These are phyloP conservation scores for Domatiomyces catenatus DNA, from an alignment of 2,329 filamentous ascomycete genomes.

Conservation along the genomic window DNA sequence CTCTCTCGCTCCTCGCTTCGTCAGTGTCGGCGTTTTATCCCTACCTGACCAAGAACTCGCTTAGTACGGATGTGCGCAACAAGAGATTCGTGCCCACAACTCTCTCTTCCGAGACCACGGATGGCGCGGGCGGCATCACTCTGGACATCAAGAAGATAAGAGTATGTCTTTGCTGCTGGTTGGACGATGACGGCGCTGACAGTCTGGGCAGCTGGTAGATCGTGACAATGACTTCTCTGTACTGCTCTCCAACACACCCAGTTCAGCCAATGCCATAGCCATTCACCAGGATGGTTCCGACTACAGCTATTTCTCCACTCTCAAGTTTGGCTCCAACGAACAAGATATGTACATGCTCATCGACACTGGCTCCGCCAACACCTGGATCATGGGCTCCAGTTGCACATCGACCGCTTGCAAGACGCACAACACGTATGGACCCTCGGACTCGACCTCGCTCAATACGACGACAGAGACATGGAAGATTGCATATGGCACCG, in stretches of 20 bases:
- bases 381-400: slow-evolving; percentile 64
- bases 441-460: slow-evolving; percentile 49
- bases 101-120: slow-evolving; percentile 8
- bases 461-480: slow-evolving; percentile 41
- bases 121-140: slow-evolving; percentile 19
- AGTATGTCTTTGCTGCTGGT: slow-evolving; percentile 1
- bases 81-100: slow-evolving; percentile 23
- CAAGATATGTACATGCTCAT: slow-evolving; percentile 39
- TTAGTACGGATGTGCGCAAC: slow-evolving; percentile 9
- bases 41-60: slow-evolving; percentile 19
- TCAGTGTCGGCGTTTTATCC: slow-evolving; percentile 29
- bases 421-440: slow-evolving; percentile 55
- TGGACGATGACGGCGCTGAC: slow-evolving; percentile 1
- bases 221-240: slow-evolving; percentile 37
- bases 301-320: slow-evolving; percentile 38
- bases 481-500: slow-evolving; percentile 60
- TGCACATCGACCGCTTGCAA: slow-evolving; percentile 54
- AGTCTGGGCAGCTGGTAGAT: slow-evolving; percentile 18
- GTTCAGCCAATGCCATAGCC: slow-evolving; percentile 32
- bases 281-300: slow-evolving; percentile 40
- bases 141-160: slow-evolving; percentile 26
- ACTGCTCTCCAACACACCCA: slow-evolving; percentile 25
- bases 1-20: slow-evolving; percentile 11
- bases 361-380: slow-evolving; percentile 46
- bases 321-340: slow-evolving; percentile 35